Evolutionary conservation across 1,139 yeast genomes (phyloP), one percentile per base, ranked within the genome.

Genomic region (Saccharomyces pastorianus): DNA sequence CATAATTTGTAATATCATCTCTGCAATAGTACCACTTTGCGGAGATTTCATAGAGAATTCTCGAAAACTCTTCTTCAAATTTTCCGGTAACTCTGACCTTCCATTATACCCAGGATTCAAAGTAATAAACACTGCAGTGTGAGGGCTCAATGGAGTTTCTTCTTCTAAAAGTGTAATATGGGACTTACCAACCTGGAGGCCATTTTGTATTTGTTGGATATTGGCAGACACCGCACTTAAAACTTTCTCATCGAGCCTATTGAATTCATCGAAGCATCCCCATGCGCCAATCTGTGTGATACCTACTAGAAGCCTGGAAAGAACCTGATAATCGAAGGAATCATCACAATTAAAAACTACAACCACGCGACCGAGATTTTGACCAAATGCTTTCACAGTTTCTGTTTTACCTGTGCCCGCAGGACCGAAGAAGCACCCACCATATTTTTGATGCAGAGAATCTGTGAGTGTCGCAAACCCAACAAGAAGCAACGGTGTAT

Each of bases 341-440:
- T 91, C 96, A 63, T 93, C 98, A 72, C 98, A 93, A 67, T 89
- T 84, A 66, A 93, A 91, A 0, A 91, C 96, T 9, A 87, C 68
- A 0, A 90, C 96, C 80, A 83, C 81, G 58, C 82, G 79, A 8
- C 98, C 99, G 11, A 93, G 71, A 48, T 81, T 82, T 50, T 82
- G 82, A 1, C 96, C 97, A 31, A 91, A 74, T 0, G 96, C 88
- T 66, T 93, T 93, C 25, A 91, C 79, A 0, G 96, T 79, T 66
- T 93, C 99, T 0, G 99, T 93, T 67, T 93, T 91, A 61, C 98
- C 99, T 0, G 98, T 93, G 50, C 98, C 99, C 2, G 99, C 97
- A 1, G 99, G 98, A 0, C 99, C 99, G 70, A 85, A 84, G 0
- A 96, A 88, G 1, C 96, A 85, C 0, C 96, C 96, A n/a, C 98